These are phyloP conservation scores for Nitzschia putrida DNA, from an alignment of 108 stramenopile genomes.

Conservation along the genomic window DNA sequence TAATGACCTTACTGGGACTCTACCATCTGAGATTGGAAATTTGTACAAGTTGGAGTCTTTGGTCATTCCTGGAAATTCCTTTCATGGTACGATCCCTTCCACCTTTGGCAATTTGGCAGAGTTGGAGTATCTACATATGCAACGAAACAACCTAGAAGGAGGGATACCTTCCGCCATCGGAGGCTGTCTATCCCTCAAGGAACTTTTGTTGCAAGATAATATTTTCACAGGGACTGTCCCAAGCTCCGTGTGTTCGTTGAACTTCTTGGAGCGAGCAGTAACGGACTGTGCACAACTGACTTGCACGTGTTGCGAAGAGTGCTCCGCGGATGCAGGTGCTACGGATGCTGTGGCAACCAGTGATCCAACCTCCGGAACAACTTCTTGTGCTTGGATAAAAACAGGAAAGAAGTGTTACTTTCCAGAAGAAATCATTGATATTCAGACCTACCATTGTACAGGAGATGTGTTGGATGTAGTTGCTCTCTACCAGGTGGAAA, in stretches of 20 bases:
- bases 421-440: not conserved
- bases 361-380: not conserved
- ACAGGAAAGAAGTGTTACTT: slow-evolving; percentile 5
- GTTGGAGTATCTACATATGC: not conserved
- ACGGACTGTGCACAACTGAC: slow-evolving; percentile 15
- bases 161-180: not conserved
- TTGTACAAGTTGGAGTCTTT: not conserved
- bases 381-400: not conserved
- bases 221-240: slow-evolving; percentile 43
- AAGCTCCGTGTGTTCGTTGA: slow-evolving; percentile 15
- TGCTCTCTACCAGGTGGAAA: not conserved
- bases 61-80: not conserved
- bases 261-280: slow-evolving; percentile 27
- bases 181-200: not conserved
- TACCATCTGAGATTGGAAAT: slow-evolving; percentile 10
- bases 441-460: not conserved
- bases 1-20: not conserved
- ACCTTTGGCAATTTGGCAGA: not conserved
- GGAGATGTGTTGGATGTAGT: not conserved
- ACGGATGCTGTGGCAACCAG: not conserved
- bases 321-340: not conserved
- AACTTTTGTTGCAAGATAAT: slow-evolving; percentile 10
- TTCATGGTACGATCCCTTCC: slow-evolving; percentile 6
- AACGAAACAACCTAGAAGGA: slow-evolving; percentile 1
- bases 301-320: slow-evolving; percentile 6